Evolutionary conservation across 805 yeast genomes (phyloP).

Genomic region (Candida insectorum): DNA sequence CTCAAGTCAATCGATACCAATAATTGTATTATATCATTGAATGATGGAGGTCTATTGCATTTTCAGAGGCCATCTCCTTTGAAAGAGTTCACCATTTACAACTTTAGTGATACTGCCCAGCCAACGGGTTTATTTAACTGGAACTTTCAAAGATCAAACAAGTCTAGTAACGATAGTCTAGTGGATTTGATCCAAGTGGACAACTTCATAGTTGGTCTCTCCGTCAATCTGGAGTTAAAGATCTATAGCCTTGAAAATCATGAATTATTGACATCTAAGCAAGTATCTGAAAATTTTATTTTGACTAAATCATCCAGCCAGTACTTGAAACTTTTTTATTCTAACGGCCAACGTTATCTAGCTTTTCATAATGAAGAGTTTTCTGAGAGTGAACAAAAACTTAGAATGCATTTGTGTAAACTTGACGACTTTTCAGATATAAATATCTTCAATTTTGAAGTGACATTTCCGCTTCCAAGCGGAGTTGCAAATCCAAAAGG

Average conservation of each 20-base stretch:
- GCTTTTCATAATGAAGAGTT: slow-evolving; percentile 12
- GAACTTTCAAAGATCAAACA: slow-evolving; percentile 7
- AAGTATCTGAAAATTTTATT: slow-evolving; percentile 14
- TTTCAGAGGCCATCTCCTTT: slow-evolving; percentile 41
- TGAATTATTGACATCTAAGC: background rate
- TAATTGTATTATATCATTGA: slow-evolving; percentile 55
- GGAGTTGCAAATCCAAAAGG: slow-evolving; percentile 20
- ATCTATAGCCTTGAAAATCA: slow-evolving; percentile 55
- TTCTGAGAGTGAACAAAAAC: slow-evolving; percentile 15
- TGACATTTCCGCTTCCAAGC: slow-evolving; percentile 3
- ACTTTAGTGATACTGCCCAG: slow-evolving; percentile 51
- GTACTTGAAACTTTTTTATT: slow-evolving; percentile 15
- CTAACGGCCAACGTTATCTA: background rate
- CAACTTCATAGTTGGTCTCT: slow-evolving; percentile 44
- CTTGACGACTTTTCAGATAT: background rate
- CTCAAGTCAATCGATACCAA: slow-evolving; percentile 40
- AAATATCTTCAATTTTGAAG: slow-evolving; percentile 7
- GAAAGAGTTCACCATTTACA: slow-evolving; percentile 36
- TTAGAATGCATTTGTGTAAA: slow-evolving; percentile 5
- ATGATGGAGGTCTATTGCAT: slow-evolving; percentile 76
- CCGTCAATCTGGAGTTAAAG: slow-evolving; percentile 52
- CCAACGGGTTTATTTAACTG: slow-evolving; percentile 27
- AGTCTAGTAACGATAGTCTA: slow-evolving; percentile 35
- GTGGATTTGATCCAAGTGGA: slow-evolving; percentile 39
- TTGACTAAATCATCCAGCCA: slow-evolving; percentile 28